Evolutionary conservation across 371 early-diverging fungal genomes (phyloP).

Genomic region (Basidiobolus meristosporus): DNA sequence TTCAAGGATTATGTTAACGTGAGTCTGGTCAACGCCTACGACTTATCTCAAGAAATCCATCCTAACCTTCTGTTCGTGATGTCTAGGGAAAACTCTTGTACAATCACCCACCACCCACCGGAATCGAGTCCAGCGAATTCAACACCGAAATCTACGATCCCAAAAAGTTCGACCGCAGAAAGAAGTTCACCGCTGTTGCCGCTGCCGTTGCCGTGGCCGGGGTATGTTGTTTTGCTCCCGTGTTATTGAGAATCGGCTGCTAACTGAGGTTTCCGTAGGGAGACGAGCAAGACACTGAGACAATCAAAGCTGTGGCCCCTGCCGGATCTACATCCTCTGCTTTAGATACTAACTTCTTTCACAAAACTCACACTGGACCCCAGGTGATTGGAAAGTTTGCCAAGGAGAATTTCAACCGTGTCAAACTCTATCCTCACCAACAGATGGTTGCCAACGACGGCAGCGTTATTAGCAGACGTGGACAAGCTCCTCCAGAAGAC

Average conservation of each 20-base stretch:
- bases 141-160: conserved; percentile 1
- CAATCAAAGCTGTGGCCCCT: no score
- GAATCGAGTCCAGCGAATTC: neutral
- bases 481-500: neutral
- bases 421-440: conserved; percentile 38
- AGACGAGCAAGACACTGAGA: no score
- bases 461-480: conserved; percentile 4
- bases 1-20: conserved; percentile 91
- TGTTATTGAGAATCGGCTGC: no score
- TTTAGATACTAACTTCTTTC: conserved; percentile 3
- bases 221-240: no score
- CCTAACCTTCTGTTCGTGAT: neutral
- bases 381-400: conserved; percentile 7
- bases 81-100: neutral
- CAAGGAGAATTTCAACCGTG: conserved; percentile 23
- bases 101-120: conserved; percentile 1
- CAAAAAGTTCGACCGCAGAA: conserved; percentile 1
- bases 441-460: conserved; percentile 23
- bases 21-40: conserved; percentile 4
- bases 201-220: no score
- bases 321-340: no score
- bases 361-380: neutral
- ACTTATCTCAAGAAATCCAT: neutral
- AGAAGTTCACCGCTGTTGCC: no score
- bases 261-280: no score